Percentiles rank a stretch among this genome's conserved stretches.
Conservation (phyloP, 441 rosid species). For the Croton setiger region DNA sequence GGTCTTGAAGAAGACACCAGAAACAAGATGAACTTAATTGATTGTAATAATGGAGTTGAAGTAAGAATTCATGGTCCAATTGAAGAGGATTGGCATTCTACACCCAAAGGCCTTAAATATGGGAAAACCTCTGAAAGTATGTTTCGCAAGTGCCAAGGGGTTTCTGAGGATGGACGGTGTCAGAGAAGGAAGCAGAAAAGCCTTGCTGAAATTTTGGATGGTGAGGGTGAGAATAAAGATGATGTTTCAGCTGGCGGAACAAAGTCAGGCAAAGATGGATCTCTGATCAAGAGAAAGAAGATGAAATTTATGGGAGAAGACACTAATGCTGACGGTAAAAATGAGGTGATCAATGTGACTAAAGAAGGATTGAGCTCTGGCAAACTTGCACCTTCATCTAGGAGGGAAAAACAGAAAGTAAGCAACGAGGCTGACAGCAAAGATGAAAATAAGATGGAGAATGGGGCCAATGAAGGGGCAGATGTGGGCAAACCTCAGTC, state of each 20-base stretch:
- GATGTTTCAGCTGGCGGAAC: slow-evolving; percentile 20
- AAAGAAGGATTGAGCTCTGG: slow-evolving; percentile 13
- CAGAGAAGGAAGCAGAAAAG: slow-evolving; percentile 75
- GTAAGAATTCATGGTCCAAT: slow-evolving; percentile 34
- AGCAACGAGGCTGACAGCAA: slow-evolving; percentile 14
- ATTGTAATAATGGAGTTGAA: slow-evolving; percentile 21
- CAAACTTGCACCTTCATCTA: slow-evolving; percentile 14
- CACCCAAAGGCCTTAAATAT: slow-evolving; percentile 16
- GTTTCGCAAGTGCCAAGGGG: slow-evolving; percentile 35
- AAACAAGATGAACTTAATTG: slow-evolving; percentile 14
- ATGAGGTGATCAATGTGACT: slow-evolving; percentile 2
- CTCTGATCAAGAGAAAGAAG: slow-evolving; percentile 34
- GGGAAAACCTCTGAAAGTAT: slow-evolving; percentile 24
- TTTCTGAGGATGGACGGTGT: slow-evolving; percentile 33
- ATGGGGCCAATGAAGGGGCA: slow-evolving; percentile 7
- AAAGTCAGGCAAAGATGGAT: slow-evolving; percentile 18
- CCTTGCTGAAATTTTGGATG: slow-evolving; percentile 71
- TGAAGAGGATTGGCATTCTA: slow-evolving; percentile 45
- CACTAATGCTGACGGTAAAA: neutral
- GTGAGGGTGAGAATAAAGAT: slow-evolving; percentile 22
- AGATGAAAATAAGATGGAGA: slow-evolving; percentile 3
- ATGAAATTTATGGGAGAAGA: slow-evolving; percentile 13
- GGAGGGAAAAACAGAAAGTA: slow-evolving; percentile 18
- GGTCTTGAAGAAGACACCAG: slow-evolving; percentile 57
- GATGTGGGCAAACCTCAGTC: slow-evolving; percentile 16